These are phyloP conservation scores for Abelmoschus esculentus DNA, from an alignment of 345 rosid species.

Conservation along the genomic window DNA sequence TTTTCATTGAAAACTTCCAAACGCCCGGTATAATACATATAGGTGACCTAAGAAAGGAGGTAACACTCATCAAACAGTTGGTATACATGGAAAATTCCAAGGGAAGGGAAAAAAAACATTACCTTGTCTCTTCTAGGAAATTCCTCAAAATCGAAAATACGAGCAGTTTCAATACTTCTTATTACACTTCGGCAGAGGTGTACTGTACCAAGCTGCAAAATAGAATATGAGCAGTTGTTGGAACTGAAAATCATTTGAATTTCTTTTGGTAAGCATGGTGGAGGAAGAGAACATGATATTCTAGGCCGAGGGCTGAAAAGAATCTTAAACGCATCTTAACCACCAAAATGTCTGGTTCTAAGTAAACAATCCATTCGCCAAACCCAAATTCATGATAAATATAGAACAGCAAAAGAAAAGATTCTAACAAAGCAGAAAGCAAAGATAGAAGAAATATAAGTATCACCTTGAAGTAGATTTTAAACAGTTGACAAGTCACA, in stretches of 20 bases:
- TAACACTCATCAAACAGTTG: conserved; percentile 8
- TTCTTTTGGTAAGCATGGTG: neutral
- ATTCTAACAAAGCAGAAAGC: neutral
- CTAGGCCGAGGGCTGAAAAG: neutral
- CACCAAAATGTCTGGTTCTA: neutral
- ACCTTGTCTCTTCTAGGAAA: conserved; percentile 93
- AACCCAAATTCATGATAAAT: neutral
- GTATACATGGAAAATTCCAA: neutral
- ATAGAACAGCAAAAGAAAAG: neutral
- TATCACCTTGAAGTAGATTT: conserved; percentile 82
- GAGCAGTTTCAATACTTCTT: conserved; percentile 94
- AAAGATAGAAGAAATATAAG: neutral
- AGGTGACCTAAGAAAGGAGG: conserved; percentile 61
- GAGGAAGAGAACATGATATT: neutral
- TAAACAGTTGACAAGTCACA: conserved; percentile 93
- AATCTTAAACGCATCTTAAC: neutral
- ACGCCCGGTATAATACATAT: conserved; percentile 97
- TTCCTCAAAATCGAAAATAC: conserved; percentile 94
- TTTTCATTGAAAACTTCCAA: conserved; percentile 98
- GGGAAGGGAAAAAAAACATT: neutral
- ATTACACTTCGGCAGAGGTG: conserved; percentile 97
- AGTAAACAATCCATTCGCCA: neutral
- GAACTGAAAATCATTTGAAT: neutral
- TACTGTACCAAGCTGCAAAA: conserved; percentile 90
- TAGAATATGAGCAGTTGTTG: neutral